phyloP scores from a whole-genome alignment of 805 yeast species.

The Kodamaea fukazawae region DNA sequence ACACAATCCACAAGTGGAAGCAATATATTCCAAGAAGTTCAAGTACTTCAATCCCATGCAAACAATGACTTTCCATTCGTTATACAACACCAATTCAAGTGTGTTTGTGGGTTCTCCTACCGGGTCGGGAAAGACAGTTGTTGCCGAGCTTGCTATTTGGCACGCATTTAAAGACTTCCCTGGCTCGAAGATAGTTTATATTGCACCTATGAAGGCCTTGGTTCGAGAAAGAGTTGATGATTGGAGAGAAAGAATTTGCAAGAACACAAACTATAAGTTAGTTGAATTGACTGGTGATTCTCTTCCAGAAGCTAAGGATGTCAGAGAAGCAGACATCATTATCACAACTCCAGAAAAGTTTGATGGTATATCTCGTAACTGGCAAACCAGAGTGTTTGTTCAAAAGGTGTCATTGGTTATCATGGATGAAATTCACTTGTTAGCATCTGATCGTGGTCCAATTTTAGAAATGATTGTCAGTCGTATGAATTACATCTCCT shows the following conservation, averaged over 20 bases:
- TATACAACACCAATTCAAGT: constrained; percentile 75
- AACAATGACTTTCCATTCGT: constrained; percentile 90
- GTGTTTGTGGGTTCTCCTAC: constrained; percentile 97
- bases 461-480: constrained; percentile 87
- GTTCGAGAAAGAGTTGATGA: constrained; percentile 83
- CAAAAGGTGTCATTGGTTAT: constrained; percentile 72
- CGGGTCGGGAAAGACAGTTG: constrained; percentile 94
- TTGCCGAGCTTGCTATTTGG: constrained; percentile 97
- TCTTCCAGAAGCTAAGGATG: constrained; percentile 65
- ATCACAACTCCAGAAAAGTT: constrained; percentile 85
- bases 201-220: constrained; percentile 88
- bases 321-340: constrained; percentile 68
- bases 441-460: constrained; percentile 85
- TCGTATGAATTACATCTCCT: constrained; percentile 71
- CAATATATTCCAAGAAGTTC: constrained; percentile 65
- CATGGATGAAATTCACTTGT: constrained; percentile 82
- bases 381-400: constrained; percentile 77
- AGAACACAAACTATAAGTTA: constrained; percentile 46
- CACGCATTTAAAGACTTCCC: constrained; percentile 86
- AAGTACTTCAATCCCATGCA: constrained; percentile 97
- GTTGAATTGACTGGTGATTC: constrained; percentile 86
- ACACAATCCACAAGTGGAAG: constrained; percentile 63
- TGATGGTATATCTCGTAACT: constrained; percentile 83
- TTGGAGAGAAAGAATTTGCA: constrained; percentile 59
- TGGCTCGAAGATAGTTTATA: constrained; percentile 74